phyloP scores from a whole-genome alignment of 148 eudicot species.

The Limonium bicolor region DNA sequence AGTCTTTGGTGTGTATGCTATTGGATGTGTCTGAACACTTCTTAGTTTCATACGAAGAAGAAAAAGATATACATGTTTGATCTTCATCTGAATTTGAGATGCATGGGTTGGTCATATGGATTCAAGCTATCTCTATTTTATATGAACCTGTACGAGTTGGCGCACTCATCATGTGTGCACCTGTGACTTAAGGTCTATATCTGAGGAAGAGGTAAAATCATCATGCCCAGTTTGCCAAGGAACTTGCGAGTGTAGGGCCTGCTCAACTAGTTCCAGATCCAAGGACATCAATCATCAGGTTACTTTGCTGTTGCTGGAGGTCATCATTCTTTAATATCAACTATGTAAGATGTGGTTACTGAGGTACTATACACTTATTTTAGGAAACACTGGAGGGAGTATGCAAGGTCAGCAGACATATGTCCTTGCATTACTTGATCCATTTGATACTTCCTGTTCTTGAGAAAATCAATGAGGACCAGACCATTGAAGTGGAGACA shows the following conservation, averaged over 20 bases:
- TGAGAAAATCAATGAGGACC: slow-evolving; percentile 41
- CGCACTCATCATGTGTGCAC: too few species aligned
- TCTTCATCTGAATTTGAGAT: too few species aligned
- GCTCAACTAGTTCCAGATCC: slow-evolving; percentile 25
- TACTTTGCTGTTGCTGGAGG: too few species aligned
- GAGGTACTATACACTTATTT: background rate
- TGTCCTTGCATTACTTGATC: slow-evolving; percentile 51
- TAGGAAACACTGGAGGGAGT: slow-evolving; percentile 26
- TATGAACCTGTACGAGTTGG: too few species aligned
- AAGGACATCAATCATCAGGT: too few species aligned
- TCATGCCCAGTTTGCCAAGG: slow-evolving; percentile 68
- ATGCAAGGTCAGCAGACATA: slow-evolving; percentile 23
- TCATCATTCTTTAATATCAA: background rate
- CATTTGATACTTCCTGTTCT: slow-evolving; percentile 62
- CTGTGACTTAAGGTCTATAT: slow-evolving; percentile 25
- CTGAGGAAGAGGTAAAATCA: slow-evolving; percentile 34
- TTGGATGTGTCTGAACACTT: too few species aligned
- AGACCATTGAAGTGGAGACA: slow-evolving; percentile 36
- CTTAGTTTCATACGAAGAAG: too few species aligned
- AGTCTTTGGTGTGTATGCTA: too few species aligned
- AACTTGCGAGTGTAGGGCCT: slow-evolving; percentile 60
- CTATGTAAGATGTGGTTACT: too few species aligned
- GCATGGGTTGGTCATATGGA: too few species aligned
- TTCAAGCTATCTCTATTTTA: too few species aligned
- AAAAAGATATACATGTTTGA: too few species aligned